These are phyloP conservation scores for Candida lessepsii DNA, from an alignment of 805 yeast genomes.

Conservation along the genomic window DNA sequence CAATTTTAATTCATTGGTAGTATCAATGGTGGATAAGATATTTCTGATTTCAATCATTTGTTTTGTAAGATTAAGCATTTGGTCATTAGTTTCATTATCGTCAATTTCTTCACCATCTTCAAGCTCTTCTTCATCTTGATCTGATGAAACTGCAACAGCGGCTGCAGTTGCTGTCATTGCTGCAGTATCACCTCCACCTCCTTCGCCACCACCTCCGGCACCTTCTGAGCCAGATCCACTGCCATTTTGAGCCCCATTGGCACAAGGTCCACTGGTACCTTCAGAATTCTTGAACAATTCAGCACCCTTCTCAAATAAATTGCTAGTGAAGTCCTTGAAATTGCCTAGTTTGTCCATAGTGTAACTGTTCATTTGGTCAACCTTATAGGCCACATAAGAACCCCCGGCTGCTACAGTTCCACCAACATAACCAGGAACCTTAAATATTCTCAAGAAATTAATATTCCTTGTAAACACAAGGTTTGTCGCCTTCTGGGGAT, in stretches of 20 bases:
- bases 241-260: too few species aligned
- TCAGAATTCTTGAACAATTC: conserved; percentile 35
- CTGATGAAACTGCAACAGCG: conserved; percentile 14
- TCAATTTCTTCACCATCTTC: conserved; percentile 46
- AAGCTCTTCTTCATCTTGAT: conserved; percentile 46
- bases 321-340: conserved; percentile 61
- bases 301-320: conserved; percentile 47
- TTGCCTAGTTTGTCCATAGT: conserved; percentile 65
- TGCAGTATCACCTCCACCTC: conserved; percentile 34
- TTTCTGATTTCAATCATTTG: conserved; percentile 96
- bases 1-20: conserved; percentile 70
- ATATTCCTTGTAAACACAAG: conserved; percentile 24
- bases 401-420: conserved; percentile 95
- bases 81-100: conserved; percentile 63
- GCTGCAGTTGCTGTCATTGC: conserved; percentile 55
- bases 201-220: conserved; percentile 22
- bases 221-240: conserved; percentile 16
- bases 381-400: conserved; percentile 86
- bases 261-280: too few species aligned
- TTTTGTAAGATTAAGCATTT: conserved; percentile 84
- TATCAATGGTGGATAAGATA: conserved; percentile 72
- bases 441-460: conserved; percentile 50
- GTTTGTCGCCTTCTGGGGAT: too few species aligned
- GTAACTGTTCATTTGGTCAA: conserved; percentile 77
- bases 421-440: conserved; percentile 79